Evolutionary conservation across 768 basidiomycete genomes (phyloP), one percentile per base, ranked within the genome.

Genomic region (Paxillus involutus): DNA sequence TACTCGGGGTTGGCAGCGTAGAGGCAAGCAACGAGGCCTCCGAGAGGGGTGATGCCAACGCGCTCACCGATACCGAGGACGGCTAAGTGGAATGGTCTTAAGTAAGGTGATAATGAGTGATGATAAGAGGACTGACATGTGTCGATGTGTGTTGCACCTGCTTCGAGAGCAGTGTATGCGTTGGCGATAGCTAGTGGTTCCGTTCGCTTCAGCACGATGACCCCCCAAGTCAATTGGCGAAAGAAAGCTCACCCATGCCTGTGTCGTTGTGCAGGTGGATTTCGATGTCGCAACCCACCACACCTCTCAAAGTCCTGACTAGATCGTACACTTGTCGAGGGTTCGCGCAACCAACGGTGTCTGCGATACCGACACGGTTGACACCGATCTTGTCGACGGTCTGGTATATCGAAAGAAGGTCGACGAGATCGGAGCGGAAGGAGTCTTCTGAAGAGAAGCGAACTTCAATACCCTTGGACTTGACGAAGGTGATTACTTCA

Each of bases 391-490:
- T 98, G 78, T 99, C 97, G 46, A 99, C 97, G 45, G 96, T 95
- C 73, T 96, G 94, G 80, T 99, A 98, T 77, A 99, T 98, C 19
- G 93, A 95, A 41, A 99, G 81, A 43, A 99, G 83, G 76, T 99
- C 97, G 74, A 98, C 97, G 55, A 99, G 87, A 76, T 99, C 96
- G 62, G 95, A 98, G 61, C 97, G 92, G 92, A 99, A 99, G 17
- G 94, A 97, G 72, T 99, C 97, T 73, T 99, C 97, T 29, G 96
- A 95, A 5, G 97, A 98, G 83, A 99, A 99, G 55, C 97, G 94
- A 70, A 99, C 93, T 77, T 99, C 97, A 66, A 99, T 96, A 56
- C 88, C 89, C 89, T 98, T 99, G 78, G 91, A 94, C 82, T 99
- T 99, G 83, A 99, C 96, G 64, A 89, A 99, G 64, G 96, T 85